Conservation (phyloP, 1,139 yeast genomes). For the Candida mesenterica region DNA sequence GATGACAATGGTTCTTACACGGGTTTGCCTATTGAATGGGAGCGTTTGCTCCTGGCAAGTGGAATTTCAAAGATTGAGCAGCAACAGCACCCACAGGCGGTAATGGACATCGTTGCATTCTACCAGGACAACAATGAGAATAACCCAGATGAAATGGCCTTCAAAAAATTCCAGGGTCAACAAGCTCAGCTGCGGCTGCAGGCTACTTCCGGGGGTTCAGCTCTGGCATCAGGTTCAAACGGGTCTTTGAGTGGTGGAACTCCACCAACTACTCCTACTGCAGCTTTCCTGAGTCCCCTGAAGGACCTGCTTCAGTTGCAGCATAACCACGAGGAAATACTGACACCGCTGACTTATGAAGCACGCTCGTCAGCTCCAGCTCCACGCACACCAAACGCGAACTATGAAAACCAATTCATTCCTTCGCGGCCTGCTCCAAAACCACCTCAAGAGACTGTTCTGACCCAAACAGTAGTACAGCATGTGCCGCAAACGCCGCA, state of each 20-base stretch:
- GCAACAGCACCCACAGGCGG: constrained; percentile 90
- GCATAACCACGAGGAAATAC: background rate
- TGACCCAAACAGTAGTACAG: constrained; percentile 12
- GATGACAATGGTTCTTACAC: constrained; percentile 86
- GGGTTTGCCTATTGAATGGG: constrained; percentile 94
- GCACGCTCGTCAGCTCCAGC: constrained; percentile 6
- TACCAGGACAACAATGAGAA: constrained; percentile 67
- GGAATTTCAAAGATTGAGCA: constrained; percentile 87
- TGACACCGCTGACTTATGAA: background rate
- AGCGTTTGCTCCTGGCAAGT: constrained; percentile 71
- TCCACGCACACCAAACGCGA: constrained; percentile 23
- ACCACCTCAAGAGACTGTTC: constrained; percentile 31
- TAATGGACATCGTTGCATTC: constrained; percentile 87
- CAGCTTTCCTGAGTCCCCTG: constrained; percentile 14
- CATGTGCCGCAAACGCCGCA: constrained; percentile 1
- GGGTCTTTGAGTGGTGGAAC: constrained; percentile 12
- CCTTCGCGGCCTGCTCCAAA: constrained; percentile 73
- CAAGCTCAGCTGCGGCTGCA: constrained; percentile 2
- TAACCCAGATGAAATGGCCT: constrained; percentile 65
- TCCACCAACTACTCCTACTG: constrained; percentile 15
- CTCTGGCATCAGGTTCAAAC: constrained; percentile 7
- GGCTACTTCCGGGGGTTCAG: constrained; percentile 4
- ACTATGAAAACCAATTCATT: constrained; percentile 48
- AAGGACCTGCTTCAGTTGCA: constrained; percentile 10
- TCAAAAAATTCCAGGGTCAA: constrained; percentile 61